Evolutionary conservation across 2,329 filamentous ascomycete species (phyloP), one percentile per base, ranked within the genome.

Genomic region (Pseudogymnoascus sp.): DNA sequence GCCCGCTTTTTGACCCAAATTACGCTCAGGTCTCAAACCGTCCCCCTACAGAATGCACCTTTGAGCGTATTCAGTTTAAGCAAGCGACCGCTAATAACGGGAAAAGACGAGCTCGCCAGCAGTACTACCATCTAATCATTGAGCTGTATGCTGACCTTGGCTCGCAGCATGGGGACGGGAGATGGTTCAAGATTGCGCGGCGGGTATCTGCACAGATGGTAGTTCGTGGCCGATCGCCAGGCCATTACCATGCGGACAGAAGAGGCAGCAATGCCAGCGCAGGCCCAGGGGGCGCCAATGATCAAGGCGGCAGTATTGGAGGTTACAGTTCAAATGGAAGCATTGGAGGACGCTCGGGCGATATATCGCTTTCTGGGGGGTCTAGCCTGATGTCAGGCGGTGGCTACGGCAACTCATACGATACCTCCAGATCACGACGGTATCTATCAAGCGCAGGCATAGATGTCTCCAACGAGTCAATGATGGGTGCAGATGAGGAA

Each of bases 21-120:
- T 63, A 50, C 21, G 56, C 47, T 16, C 26, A 40, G 16, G 24
- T 50, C 19, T 64, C 63, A 29, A 70, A 66, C 40, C 68, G 70
- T 42, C 71, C 71, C 2, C 62, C 68, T 3, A 69, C 65, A 0
- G 72, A 74, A 65, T 69, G 70, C n/a, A 73, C 71, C 0, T 91
- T 90, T 71, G 87, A 90, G 70, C 83, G 88, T 2, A 88, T 90
- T 38, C 87, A 91, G 68, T 91, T 91, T 77, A 88, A 90, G 68
- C 86, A 85, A 63, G 87, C 88, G 1, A 90, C 87, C 0, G 86
- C 86, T 26, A 91, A 90, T 74, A 91, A 91, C 67, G 87, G 87
- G 60, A 90, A 90, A 72, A 80, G 88, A 67, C 80, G 87, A 59
- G 87, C 87, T 2, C 86, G 87, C 50, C 87, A 91, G 68, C 87